Percentiles rank a stretch among this genome's conserved stretches.
Conservation (phyloP, 1,284 basidiomycete genomes). For the Athelia sp. region DNA sequence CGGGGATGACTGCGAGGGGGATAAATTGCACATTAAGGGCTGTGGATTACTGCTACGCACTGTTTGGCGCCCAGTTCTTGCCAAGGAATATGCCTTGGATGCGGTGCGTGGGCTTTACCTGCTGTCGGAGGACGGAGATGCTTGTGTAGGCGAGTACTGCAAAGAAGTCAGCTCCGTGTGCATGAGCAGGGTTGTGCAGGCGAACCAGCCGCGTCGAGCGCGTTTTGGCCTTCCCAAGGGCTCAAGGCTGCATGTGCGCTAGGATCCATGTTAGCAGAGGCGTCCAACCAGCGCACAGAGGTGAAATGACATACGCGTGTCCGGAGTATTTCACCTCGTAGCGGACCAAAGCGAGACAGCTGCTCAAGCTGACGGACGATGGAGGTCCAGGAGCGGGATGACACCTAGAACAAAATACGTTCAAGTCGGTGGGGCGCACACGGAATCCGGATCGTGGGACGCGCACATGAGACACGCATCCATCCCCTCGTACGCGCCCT, state of each 20-base stretch:
- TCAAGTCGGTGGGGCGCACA: not conserved
- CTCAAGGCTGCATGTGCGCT: constrained; percentile 67
- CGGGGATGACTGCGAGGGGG: constrained; percentile 62
- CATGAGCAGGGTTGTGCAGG: too few species aligned
- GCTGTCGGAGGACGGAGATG: constrained; percentile 68
- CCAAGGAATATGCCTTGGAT: constrained; percentile 65
- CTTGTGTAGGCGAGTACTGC: constrained; percentile 62
- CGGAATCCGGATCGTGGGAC: constrained; percentile 7
- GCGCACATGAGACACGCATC: constrained; percentile 62
- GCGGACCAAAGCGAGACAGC: constrained; percentile 47
- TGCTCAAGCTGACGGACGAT: constrained; percentile 46
- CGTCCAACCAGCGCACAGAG: not conserved
- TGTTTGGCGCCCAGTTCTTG: constrained; percentile 56
- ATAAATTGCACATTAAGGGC: too few species aligned
- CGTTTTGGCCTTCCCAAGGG: constrained; percentile 73
- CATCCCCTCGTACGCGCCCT: constrained; percentile 63
- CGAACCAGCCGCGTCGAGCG: constrained; percentile 54
- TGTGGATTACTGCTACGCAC: constrained; percentile 25
- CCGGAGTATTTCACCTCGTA: constrained; percentile 51
- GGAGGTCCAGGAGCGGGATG: constrained; percentile 60
- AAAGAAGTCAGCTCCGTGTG: too few species aligned
- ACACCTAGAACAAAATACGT: constrained; percentile 33
- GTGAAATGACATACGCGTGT: constrained; percentile 34
- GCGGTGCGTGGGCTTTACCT: constrained; percentile 57
- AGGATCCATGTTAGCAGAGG: not conserved